phyloP scores from a whole-genome alignment of 495 filamentous ascomycete species.

The Tuber aestivum region DNA sequence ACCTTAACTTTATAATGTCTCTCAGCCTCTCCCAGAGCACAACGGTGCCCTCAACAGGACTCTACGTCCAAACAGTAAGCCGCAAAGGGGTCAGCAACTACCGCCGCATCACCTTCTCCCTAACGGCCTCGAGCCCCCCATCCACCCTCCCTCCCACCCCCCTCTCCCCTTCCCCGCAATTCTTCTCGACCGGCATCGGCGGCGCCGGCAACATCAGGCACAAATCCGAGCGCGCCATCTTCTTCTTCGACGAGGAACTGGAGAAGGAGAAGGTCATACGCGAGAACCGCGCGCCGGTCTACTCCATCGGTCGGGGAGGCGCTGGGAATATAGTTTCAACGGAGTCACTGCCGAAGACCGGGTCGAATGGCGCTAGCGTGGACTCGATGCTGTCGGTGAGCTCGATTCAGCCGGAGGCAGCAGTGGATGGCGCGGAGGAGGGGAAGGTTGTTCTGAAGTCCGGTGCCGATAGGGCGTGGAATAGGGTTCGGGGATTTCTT shows the following conservation, averaged over 20 bases:
- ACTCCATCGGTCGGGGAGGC: conserved; percentile 1
- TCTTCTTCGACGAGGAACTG: not conserved
- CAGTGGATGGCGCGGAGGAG: not conserved
- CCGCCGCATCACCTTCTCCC: not conserved
- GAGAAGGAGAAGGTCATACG: not conserved
- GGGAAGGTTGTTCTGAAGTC: not conserved
- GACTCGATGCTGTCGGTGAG: not conserved
- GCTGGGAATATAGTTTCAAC: not conserved
- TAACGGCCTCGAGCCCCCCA: not conserved
- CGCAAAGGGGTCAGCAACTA: not conserved
- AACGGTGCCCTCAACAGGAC: not conserved
- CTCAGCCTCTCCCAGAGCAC: not conserved
- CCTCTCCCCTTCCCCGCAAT: not conserved
- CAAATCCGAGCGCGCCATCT: not conserved
- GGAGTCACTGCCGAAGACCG: not conserved
- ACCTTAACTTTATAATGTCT: not conserved
- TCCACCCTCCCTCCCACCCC: not conserved
- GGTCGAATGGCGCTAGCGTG: not conserved
- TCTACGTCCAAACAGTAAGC: not conserved
- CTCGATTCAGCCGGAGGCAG: not conserved
- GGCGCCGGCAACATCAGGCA: not conserved
- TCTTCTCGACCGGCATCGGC: not conserved
- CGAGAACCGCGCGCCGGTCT: not conserved
- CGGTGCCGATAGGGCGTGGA: not conserved
- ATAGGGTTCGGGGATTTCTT: conserved; percentile 1